These are phyloP conservation scores for Dorcoceras hygrometricum DNA, from an alignment of 257 asterid species.

Conservation along the genomic window DNA sequence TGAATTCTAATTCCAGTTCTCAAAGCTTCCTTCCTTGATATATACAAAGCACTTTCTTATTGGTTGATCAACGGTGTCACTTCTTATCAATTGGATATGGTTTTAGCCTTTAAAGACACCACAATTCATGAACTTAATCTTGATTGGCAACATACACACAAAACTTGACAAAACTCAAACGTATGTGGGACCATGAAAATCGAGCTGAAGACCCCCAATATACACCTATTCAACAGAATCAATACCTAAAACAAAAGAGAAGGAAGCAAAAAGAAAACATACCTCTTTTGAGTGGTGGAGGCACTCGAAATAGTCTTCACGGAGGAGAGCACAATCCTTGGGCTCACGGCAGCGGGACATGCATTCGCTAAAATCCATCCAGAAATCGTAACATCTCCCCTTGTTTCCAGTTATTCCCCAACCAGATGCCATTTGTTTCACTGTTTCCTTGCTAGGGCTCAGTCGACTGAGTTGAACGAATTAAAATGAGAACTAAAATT, in stretches of 20 bases:
- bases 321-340: conserved; percentile 78
- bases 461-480: not conserved
- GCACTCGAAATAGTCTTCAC: conserved; percentile 96
- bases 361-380: conserved; percentile 96
- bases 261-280: not conserved
- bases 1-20: conserved; percentile 1
- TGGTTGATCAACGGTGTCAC: not conserved
- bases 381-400: conserved; percentile 96
- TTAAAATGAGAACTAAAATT: not conserved
- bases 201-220: not conserved
- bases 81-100: not conserved
- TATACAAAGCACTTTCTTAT: not conserved
- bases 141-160: not conserved
- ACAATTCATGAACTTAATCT: not conserved
- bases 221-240: conserved; percentile 4
- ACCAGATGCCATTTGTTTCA: not conserved
- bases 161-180: not conserved
- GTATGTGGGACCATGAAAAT: not conserved
- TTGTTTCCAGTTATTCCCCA: conserved; percentile 74
- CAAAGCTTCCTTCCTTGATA: not conserved
- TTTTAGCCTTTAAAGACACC: not conserved
- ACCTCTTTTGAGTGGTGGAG: conserved; percentile 99
- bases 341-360: conserved; percentile 95
- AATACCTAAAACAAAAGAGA: not conserved
- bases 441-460: not conserved